Evolutionary conservation across 202 grass and related monocot species (phyloP).

Genomic region (Zoysia matrella): DNA sequence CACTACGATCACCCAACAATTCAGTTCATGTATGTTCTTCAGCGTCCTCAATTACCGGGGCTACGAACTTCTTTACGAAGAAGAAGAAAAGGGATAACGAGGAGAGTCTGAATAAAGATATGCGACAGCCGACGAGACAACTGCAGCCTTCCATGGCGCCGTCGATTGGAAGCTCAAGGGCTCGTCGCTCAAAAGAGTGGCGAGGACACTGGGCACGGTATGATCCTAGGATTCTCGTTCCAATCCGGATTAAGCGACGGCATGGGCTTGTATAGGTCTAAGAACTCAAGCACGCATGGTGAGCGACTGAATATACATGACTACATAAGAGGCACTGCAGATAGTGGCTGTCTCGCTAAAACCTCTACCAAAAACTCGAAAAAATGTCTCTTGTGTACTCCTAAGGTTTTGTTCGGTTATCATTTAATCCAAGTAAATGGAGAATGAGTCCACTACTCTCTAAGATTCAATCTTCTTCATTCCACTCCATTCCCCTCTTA

Average conservation of each 20-base stretch:
- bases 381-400: no score
- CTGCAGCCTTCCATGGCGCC: background rate
- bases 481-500: no score
- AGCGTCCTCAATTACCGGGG: background rate
- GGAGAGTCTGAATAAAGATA: background rate
- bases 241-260: background rate
- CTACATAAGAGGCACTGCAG: background rate
- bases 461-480: no score
- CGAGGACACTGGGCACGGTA: no score
- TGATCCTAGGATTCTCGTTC: background rate
- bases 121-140: background rate
- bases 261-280: constrained; percentile 8
- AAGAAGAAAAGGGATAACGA: background rate
- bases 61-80: background rate
- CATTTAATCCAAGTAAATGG: no score
- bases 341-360: background rate
- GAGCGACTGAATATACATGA: background rate
- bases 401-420: no score
- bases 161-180: background rate
- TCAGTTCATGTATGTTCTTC: background rate
- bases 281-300: background rate
- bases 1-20: background rate
- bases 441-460: no score
- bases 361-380: background rate
- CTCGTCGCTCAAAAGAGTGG: background rate